phyloP scores from a whole-genome alignment of 2,329 filamentous ascomycete genomes.

The Parascedosporium putredinis region DNA sequence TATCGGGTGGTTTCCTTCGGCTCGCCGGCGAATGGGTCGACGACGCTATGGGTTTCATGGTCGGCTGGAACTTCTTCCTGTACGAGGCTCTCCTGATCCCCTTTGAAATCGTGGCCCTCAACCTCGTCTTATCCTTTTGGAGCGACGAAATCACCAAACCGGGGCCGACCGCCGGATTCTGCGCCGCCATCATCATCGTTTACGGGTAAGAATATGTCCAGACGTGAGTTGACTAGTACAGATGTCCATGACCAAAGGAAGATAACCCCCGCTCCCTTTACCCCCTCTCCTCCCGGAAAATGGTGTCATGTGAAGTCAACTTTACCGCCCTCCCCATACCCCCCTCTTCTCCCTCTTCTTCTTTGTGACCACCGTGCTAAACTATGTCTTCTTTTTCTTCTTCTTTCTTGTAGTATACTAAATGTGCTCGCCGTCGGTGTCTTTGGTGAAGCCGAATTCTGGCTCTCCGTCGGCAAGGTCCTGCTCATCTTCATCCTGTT shows the following conservation, averaged over 20 bases:
- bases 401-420: conserved; percentile 43
- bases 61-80: conserved; percentile 33
- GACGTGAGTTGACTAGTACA: not conserved
- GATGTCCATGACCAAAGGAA: not conserved
- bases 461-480: conserved; percentile 52
- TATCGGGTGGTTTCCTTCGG: conserved; percentile 53
- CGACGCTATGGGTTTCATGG: conserved; percentile 48
- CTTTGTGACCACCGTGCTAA: conserved; percentile 25
- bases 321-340: conserved; percentile 46
- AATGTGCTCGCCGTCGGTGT: conserved; percentile 56
- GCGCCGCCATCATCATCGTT: conserved; percentile 26
- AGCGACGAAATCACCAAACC: conserved; percentile 42
- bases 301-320: not conserved
- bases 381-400: conserved; percentile 18
- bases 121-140: conserved; percentile 31
- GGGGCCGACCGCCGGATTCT: conserved; percentile 52
- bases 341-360: conserved; percentile 63
- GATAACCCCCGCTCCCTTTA: too few species aligned
- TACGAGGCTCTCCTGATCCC: conserved; percentile 32
- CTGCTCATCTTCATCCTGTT: conserved; percentile 58
- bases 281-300: too few species aligned
- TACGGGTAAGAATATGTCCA: not conserved
- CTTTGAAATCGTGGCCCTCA: conserved; percentile 31
- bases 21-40: conserved; percentile 56
- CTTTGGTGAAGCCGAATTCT: conserved; percentile 66